These are phyloP conservation scores for Apiospora phragmitis DNA, from an alignment of 2,329 filamentous ascomycete genomes.

Conservation along the genomic window DNA sequence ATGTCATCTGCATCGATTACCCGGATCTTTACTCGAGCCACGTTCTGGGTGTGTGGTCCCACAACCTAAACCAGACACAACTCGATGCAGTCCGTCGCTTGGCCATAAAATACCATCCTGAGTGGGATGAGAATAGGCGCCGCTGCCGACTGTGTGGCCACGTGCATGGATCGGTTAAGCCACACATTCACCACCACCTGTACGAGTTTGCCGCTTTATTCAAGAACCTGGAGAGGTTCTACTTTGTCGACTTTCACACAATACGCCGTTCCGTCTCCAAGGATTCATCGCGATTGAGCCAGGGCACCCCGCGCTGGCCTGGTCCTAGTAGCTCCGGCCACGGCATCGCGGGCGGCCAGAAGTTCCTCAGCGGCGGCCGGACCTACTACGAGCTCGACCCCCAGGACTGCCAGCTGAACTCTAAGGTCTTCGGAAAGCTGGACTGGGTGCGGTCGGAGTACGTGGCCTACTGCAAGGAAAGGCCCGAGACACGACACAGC, in stretches of 20 bases:
- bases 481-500: slow-evolving; percentile 28
- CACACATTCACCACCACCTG: slow-evolving; percentile 39
- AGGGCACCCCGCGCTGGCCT: neutral
- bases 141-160: slow-evolving; percentile 37
- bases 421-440: slow-evolving; percentile 35
- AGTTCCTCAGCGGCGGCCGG: slow-evolving; percentile 29
- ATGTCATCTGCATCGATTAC: slow-evolving; percentile 33
- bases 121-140: slow-evolving; percentile 37
- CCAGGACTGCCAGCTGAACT: slow-evolving; percentile 36
- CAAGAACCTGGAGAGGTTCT: slow-evolving; percentile 43
- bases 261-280: slow-evolving; percentile 28
- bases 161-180: slow-evolving; percentile 27
- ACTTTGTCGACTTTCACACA: slow-evolving; percentile 45
- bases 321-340: neutral
- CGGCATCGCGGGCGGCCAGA: slow-evolving; percentile 10
- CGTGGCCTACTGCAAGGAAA: slow-evolving; percentile 36
- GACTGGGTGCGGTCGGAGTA: slow-evolving; percentile 41
- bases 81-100: slow-evolving; percentile 37
- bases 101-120: slow-evolving; percentile 43
- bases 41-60: slow-evolving; percentile 25
- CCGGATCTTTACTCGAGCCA: slow-evolving; percentile 22
- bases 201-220: slow-evolving; percentile 45
- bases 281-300: neutral
- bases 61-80: slow-evolving; percentile 25
- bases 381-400: slow-evolving; percentile 36